phyloP scores from a whole-genome alignment of 331 rosid genomes.

The Saraca asoca region DNA sequence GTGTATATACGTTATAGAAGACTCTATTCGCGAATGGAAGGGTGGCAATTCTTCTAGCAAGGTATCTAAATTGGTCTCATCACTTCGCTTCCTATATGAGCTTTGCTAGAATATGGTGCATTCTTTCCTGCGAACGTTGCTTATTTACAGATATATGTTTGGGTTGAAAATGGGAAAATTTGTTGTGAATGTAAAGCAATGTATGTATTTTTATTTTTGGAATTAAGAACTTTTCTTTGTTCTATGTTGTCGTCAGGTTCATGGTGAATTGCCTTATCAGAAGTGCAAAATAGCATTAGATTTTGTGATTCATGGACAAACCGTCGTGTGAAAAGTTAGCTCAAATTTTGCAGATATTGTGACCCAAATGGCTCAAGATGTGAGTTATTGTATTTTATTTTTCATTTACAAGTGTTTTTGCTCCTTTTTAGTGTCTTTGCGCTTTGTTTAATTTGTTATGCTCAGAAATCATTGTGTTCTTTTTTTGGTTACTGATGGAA shows the following conservation, averaged over 20 bases:
- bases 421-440: background rate
- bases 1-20: slow-evolving; percentile 65
- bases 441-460: background rate
- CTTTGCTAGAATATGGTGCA: slow-evolving; percentile 86
- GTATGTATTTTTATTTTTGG: slow-evolving; percentile 20
- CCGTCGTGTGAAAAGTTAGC: slow-evolving; percentile 61
- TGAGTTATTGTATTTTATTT: slow-evolving; percentile 44
- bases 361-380: slow-evolving; percentile 96
- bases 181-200: background rate
- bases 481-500: background rate
- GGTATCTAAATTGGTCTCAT: slow-evolving; percentile 66
- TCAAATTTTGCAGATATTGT: slow-evolving; percentile 82
- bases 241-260: slow-evolving; percentile 57
- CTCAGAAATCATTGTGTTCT: background rate
- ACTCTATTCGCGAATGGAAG: slow-evolving; percentile 86
- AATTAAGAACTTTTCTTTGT: slow-evolving; percentile 29
- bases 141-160: background rate
- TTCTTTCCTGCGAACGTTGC: background rate
- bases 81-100: slow-evolving; percentile 93
- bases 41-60: slow-evolving; percentile 62
- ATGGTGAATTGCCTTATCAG: slow-evolving; percentile 87
- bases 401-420: background rate
- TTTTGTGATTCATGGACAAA: slow-evolving; percentile 66
- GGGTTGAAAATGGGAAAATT: background rate
- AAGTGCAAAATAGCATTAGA: slow-evolving; percentile 88